phyloP scores from a whole-genome alignment of 1,284 basidiomycete genomes.

The Albatrellus sp. region DNA sequence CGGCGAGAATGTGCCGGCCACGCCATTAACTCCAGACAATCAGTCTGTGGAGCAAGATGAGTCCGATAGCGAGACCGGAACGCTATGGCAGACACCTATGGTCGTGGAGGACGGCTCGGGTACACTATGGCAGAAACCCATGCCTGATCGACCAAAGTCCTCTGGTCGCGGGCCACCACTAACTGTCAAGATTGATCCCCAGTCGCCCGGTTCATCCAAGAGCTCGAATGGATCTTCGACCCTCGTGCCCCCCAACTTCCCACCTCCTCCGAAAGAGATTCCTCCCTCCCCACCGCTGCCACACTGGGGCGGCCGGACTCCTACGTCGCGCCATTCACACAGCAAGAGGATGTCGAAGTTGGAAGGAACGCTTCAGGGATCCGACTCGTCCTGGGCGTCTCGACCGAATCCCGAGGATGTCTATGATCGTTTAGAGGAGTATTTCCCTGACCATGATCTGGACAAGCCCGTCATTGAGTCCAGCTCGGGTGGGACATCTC shows the following conservation, averaged over 20 bases:
- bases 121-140: constrained; percentile 8
- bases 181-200: constrained; percentile 26
- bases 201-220: constrained; percentile 11
- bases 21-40: constrained; percentile 9
- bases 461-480: constrained; percentile 93
- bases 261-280: constrained; percentile 13
- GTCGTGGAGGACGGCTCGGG: constrained; percentile 10
- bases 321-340: neutral
- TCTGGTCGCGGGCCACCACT: constrained; percentile 21
- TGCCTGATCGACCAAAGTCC: constrained; percentile 4
- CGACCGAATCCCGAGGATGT: constrained; percentile 91
- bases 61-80: constrained; percentile 33
- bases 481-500: constrained; percentile 65
- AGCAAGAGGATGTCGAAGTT: constrained; percentile 18
- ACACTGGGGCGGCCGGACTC: constrained; percentile 3
- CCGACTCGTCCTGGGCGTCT: constrained; percentile 56
- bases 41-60: constrained; percentile 22
- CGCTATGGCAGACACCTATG: constrained; percentile 20
- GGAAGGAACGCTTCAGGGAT: constrained; percentile 41
- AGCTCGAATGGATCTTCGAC: constrained; percentile 12
- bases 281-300: constrained; percentile 14
- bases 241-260: constrained; percentile 13
- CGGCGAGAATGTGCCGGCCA: constrained; percentile 1
- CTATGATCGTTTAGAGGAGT: constrained; percentile 86
- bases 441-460: constrained; percentile 94